Conservation (phyloP, 2,329 filamentous ascomycete species). For the Cercospora zeae-maydis region DNA sequence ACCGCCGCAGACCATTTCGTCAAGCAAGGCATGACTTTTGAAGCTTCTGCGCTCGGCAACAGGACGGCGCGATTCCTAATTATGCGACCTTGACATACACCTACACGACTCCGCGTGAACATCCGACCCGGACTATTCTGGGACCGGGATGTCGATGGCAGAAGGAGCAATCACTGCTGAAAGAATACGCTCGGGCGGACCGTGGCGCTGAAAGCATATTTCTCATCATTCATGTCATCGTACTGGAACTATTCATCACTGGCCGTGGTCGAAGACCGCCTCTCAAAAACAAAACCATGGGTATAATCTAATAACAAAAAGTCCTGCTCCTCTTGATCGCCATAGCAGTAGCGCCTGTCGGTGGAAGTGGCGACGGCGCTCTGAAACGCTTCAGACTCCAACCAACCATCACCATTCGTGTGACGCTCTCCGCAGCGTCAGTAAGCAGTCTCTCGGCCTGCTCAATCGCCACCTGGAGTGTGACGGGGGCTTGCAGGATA, state of each 20-base stretch:
- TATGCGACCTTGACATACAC: neutral
- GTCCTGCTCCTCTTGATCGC: constrained; percentile 15
- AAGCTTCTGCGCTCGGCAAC: neutral
- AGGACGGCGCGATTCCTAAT: neutral
- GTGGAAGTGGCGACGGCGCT: constrained; percentile 9
- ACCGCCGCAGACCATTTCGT: too few species aligned
- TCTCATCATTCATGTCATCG: neutral
- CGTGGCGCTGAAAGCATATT: neutral
- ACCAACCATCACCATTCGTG: constrained; percentile 40
- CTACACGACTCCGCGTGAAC: neutral
- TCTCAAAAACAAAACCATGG: neutral
- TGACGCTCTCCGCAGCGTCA: constrained; percentile 39
- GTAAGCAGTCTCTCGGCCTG: constrained; percentile 37
- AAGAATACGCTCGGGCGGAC: neutral
- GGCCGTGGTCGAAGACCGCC: neutral
- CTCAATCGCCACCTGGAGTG: constrained; percentile 37
- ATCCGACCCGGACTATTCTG: neutral
- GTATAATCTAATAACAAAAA: constrained; percentile 12
- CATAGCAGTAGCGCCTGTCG: constrained; percentile 4
- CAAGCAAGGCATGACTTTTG: too few species aligned
- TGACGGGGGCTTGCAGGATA: constrained; percentile 36
- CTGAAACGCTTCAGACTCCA: constrained; percentile 26
- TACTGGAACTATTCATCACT: neutral
- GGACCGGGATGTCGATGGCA: neutral
- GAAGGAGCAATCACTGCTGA: neutral